Percentiles rank a stretch among this genome's conserved stretches.
These are phyloP conservation scores for Cladosporium sp. DNA, from an alignment of 2,329 filamentous ascomycete species.

Conservation along the genomic window DNA sequence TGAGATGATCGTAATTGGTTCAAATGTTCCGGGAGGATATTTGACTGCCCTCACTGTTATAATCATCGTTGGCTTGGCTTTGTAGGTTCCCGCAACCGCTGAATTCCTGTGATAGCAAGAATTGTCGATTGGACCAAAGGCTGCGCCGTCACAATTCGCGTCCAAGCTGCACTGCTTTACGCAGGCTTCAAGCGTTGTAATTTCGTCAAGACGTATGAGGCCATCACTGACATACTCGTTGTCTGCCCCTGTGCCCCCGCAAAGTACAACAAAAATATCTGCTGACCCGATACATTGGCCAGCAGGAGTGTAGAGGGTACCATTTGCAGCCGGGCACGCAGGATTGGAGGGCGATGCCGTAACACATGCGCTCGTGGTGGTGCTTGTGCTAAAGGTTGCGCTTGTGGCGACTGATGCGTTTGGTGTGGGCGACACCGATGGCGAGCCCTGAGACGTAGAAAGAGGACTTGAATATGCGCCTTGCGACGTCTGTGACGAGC, in stretches of 20 bases:
- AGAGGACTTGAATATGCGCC: neutral
- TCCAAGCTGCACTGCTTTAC: constrained; percentile 1
- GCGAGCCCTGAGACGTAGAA: neutral
- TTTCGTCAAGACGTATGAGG: neutral
- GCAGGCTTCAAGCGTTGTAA: constrained; percentile 3
- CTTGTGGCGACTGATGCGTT: neutral
- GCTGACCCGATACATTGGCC: constrained; percentile 9
- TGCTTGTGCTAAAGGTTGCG: neutral
- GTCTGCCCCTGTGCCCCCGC: neutral
- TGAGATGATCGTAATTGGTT: no score
- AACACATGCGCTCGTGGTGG: constrained; percentile 6
- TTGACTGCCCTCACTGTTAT: constrained; percentile 4
- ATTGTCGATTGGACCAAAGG: constrained; percentile 3
- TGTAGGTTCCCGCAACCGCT: neutral
- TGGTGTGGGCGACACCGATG: neutral
- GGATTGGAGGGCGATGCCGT: constrained; percentile 2
- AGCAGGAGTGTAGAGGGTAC: constrained; percentile 13
- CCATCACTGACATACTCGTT: neutral
- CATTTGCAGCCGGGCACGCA: constrained; percentile 9
- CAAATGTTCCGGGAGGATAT: neutral
- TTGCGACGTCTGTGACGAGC: neutral
- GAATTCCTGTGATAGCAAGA: constrained; percentile 8
- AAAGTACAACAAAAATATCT: constrained; percentile 2
- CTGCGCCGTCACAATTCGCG: constrained; percentile 2
- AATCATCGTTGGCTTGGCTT: constrained; percentile 4